Base-by-base conservation (phyloP, 768 basidiomycete genomes). In the Rhodotorula kratochvilovae region DNA sequence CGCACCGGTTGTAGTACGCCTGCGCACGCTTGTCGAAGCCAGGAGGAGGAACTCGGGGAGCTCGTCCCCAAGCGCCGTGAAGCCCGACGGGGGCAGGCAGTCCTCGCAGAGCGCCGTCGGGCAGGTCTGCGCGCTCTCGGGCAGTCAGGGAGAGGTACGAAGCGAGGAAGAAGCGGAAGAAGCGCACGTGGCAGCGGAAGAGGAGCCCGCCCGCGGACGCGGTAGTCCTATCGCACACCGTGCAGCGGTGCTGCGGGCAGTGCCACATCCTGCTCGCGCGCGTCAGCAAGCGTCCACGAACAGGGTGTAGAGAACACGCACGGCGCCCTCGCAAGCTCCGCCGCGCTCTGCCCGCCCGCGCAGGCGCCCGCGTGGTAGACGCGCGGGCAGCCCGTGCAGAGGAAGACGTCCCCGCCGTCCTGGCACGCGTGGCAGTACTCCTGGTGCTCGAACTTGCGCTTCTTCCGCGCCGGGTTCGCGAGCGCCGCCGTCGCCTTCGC, bases 101-200 rank as follows among this genome's bases (percentile, higher is more conserved):
- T 87, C 87, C 64, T 87, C 85, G 78, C 87, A 88, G 70, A 84
- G 86, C 3, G 87, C 85, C 63, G 82, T 79, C 25, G 85, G 83
- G 76, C 87, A 88, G 1, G 86, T 87, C 67, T 84, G 85, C 71
- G 86, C 87, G 70, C 86, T 86, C 61, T 29, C 13, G 29, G 5
- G 11, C 2, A 31, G n/a, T 16, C 11, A 60, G 48, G 21, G 27
- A 35, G 57, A 27, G 16, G 21, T 42, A 17, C 27, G 12, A 1
- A 11, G 53, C 29, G 29, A 35, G 31, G 54, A 55, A 31, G n/a
- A n/a, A 11, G 31, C 8, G 29, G 29, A 33, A 21, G 3, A 16
- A 5, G 33, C 33, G 31, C 33, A 55, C 31, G 16, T 35, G 79
- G 4, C 70, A 86, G 86, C 86, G 81, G 77, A 86, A 87, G 42